Base-by-base conservation (phyloP, 441 rosid species). In the Mallotus japonicus region DNA sequence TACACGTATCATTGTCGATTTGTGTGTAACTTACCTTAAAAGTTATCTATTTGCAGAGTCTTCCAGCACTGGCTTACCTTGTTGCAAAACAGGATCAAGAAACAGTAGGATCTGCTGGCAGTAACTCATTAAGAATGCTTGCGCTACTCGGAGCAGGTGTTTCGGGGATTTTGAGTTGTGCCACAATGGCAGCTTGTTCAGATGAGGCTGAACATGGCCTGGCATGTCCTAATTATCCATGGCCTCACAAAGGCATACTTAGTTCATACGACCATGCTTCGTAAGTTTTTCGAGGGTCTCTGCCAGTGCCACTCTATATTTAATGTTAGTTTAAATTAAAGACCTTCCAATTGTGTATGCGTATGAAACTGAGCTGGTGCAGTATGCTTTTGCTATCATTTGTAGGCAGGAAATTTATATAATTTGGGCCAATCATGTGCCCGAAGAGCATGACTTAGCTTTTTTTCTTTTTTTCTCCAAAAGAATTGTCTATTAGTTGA, bases 201-300 rank as follows among this genome's bases (percentile, higher is more conserved):
- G 99, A 96, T 77, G 99, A 96, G 83, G 99, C 99, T 19, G 99
- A 96, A 68, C 99, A 96, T 49, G 99, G 99, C 60, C 76, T 96
- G 73, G 96, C 69, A 42, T 84, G 83, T 76, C 90, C 99, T 32
- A 85, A 20, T 74, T 96, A 96, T 88, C 99, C 99, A 59, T 96
- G 99, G 99, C 99, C 99, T 82, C 99, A 96, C 79, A 56, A 83
- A 67, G 99, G 99, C 80, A 96, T 96, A 73, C 94, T 96, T 59
- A 92, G 97, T 81, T 96, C 99, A 66, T 96, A 96, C 63, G 98
- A 96, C 81, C 99, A 96, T 86, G 95, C 99, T 60, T 93, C 97
- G 99, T 96, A 79, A 93, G 98, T 65, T 75, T 78, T 86, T 73
- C 68, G 12, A 44, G 9, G 49, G 49, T 44, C 12, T 44, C 49